Evolutionary conservation across 345 rosid species (phyloP), one percentile per base, ranked within the genome.

Genomic region (Balakata baccata): DNA sequence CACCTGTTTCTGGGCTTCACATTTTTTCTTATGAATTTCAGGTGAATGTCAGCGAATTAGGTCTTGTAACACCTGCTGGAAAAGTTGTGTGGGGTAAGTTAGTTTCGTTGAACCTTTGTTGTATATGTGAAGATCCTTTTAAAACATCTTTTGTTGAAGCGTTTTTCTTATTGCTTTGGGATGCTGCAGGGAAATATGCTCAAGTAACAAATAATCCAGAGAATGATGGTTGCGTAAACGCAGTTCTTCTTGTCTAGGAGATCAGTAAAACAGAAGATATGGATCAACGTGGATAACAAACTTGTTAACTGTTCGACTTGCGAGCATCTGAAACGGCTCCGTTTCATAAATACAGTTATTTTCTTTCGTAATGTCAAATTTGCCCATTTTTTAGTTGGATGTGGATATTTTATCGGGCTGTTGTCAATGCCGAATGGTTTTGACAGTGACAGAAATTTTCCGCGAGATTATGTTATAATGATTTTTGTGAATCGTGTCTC

Each of bases 1-100:
- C 7, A 23, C 45, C 7, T 13, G 6, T 59, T 12, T 73, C 45
- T 62, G 37, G 41, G 8, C 38, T 16, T 6, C 16, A 47, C 18
- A 3, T 39, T 34, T 14, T 5, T 60, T 43, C 38, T 25, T 73
- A 52, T 72, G 22, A 54, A 75, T 71, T 46, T 69, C 89, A 91
- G 98, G 99, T 93, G 41, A 95, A 95, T 82, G 98, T 93, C 51
- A 92, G 97, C 70, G 99, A 95, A 79, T 81, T 93, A 74, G 97
- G 94, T 79, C 86, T 93, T 74, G 98, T 92, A 73, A 95, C 97
- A 61, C 98, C 98, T 0, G 93, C 88, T 59, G 92, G 94, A 54
- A 90, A 92, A 88, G 98, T 92, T 12, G 98, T 92, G 17, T 89
- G 96, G 95, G 98, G 98, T 89, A 83, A 89, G 89, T 63, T 5